These are phyloP conservation scores for Leccinum huronense DNA, from an alignment of 1,284 basidiomycete species.

Conservation along the genomic window DNA sequence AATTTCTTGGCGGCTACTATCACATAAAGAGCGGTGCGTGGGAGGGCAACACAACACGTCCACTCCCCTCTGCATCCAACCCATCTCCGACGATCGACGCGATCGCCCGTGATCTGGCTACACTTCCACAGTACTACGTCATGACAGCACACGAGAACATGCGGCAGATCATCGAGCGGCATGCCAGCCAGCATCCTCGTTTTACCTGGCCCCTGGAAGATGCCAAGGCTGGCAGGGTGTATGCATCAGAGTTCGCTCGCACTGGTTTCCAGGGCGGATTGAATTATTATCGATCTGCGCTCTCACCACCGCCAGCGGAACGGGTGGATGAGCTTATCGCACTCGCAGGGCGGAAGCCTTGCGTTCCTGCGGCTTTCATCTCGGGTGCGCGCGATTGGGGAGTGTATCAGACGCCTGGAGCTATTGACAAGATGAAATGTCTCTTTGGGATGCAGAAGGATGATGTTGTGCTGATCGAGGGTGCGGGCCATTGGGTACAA, in stretches of 20 bases:
- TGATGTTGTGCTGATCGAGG: slow-evolving; percentile 52
- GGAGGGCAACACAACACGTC: slow-evolving; percentile 42
- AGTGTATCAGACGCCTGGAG: slow-evolving; percentile 52
- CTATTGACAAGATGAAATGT: slow-evolving; percentile 44
- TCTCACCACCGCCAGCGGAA: slow-evolving; percentile 28
- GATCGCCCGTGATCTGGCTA: slow-evolving; percentile 37
- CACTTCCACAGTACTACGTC: slow-evolving; percentile 61
- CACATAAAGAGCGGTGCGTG: slow-evolving; percentile 61
- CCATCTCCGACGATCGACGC: slow-evolving; percentile 21
- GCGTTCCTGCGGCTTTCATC: slow-evolving; percentile 54
- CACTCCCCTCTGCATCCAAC: slow-evolving; percentile 34
- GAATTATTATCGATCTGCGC: slow-evolving; percentile 50
- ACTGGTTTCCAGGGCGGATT: slow-evolving; percentile 65
- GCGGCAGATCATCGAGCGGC: slow-evolving; percentile 45
- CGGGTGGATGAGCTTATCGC: slow-evolving; percentile 16
- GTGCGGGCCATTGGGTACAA: slow-evolving; percentile 65
- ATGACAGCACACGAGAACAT: slow-evolving; percentile 55
- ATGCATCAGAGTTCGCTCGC: slow-evolving; percentile 46
- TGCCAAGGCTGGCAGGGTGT: slow-evolving; percentile 44
- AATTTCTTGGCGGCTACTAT: slow-evolving; percentile 57
- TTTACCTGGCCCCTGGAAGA: slow-evolving; percentile 50
- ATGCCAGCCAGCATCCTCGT: slow-evolving; percentile 25
- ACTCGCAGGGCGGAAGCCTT: slow-evolving; percentile 37
- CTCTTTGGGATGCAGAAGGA: slow-evolving; percentile 36
- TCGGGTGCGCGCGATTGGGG: slow-evolving; percentile 60